Evolutionary conservation across 2,329 filamentous ascomycete species (phyloP), one percentile per base, ranked within the genome.

Genomic region (Talaromyces sp.): DNA sequence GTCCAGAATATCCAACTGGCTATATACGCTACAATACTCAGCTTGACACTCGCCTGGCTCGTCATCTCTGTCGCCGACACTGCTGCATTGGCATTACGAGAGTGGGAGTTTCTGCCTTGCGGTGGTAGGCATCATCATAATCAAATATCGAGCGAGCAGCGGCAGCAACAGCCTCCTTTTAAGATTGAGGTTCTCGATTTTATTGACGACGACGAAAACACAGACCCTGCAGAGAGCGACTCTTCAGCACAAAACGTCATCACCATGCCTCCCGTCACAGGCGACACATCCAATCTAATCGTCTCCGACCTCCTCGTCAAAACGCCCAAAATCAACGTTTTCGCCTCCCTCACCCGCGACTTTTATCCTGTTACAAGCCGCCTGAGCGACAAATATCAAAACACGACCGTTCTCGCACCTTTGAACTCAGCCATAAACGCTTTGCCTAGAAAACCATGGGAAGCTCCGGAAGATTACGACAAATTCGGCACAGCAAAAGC

Each of bases 331-430:
- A 90, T 97, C 74, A 93, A 92, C 68, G 89, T 93, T 70, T 98
- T 97, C 78, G 90, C 92, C 35, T 88, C 88, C 49, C 87, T 96
- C 72, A 89, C 90, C 5, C 87, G 93, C 66, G 89, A 94, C 73
- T 87, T 93, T 71, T 85, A 88, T 56, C 79, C 84, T n/a, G 84
- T 93, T 22, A 85, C 87, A 10, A 79, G 81, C 24, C 90, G 91
- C 0, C 85, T 98, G 14, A 86, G 90, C 70, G 85, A 92, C 74
- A 77, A 83, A 0, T 74, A 80, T 0, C 78, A 84, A 65, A 93
- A 94, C 75, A 91, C 91, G 16, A 97, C 93, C 2, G 88, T 98
- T 27, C 86, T 98, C 2, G 94, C 93, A 5, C 95, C 95, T 0
- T 81, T 91, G 62, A 98, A 99, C 82, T 87, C 86, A 19, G 92